Percentiles rank a stretch among this genome's conserved stretches.
These are phyloP conservation scores for Sarocladiaceae sp. DNA, from an alignment of 2,329 filamentous ascomycete species.

Conservation along the genomic window DNA sequence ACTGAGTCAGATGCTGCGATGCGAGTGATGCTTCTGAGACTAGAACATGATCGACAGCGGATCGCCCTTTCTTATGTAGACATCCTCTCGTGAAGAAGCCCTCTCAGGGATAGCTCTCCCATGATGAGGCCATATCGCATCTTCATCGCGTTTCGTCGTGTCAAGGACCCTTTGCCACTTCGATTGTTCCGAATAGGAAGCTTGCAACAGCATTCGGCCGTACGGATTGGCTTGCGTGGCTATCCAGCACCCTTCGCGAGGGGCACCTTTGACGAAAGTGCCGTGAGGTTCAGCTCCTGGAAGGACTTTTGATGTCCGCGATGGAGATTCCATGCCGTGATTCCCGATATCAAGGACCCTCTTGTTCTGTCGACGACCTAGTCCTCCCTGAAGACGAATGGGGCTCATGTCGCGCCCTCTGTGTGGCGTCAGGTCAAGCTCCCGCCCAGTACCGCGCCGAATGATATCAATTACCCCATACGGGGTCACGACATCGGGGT, in stretches of 20 bases:
- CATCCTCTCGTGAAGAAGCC: too few species aligned
- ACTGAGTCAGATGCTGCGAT: neutral
- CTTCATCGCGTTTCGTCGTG: neutral
- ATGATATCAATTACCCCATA: neutral
- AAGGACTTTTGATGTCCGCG: neutral
- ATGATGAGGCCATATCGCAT: neutral
- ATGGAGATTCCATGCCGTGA: neutral
- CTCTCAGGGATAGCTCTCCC: neutral
- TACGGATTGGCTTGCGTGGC: neutral
- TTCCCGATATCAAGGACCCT: neutral
- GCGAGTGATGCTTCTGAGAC: neutral
- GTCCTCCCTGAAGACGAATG: neutral
- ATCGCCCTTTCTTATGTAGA: neutral
- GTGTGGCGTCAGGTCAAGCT: neutral
- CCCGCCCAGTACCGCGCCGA: neutral
- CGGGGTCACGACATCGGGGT: neutral
- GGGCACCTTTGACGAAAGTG: neutral
- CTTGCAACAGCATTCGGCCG: neutral
- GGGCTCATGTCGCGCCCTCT: neutral
- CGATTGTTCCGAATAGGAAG: constrained; percentile 4
- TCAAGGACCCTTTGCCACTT: neutral
- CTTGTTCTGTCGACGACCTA: neutral
- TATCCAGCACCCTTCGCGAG: neutral
- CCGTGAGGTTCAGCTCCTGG: neutral
- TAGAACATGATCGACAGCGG: neutral